These are phyloP conservation scores for Canavalia ensiformis DNA, from an alignment of 306 rosid species.

Conservation along the genomic window DNA sequence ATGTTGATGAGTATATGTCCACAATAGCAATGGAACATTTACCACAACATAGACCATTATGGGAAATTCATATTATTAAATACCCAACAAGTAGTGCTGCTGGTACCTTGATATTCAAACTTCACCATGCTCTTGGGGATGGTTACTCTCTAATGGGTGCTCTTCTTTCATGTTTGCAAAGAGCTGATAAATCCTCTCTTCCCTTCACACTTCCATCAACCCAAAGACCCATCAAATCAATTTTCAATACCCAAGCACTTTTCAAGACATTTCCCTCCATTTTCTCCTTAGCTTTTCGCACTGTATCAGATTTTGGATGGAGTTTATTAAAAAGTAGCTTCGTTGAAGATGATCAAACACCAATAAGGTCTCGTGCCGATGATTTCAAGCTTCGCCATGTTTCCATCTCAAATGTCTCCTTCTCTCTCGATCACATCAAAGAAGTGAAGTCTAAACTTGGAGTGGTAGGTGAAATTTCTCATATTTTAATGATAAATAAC, in stretches of 20 bases:
- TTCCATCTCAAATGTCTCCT: conserved; percentile 47
- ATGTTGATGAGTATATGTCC: conserved; percentile 58
- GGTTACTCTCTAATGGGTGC: conserved; percentile 70
- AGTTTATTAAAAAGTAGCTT: conserved; percentile 51
- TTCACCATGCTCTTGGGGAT: conserved; percentile 75
- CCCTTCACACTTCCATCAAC: conserved; percentile 65
- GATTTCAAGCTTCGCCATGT: conserved; percentile 45
- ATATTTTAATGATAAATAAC: neutral
- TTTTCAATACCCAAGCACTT: neutral
- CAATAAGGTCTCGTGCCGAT: conserved; percentile 57
- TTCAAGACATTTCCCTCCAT: conserved; percentile 33
- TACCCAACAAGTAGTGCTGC: conserved; percentile 62
- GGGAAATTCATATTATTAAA: conserved; percentile 64
- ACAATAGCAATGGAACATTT: conserved; percentile 46
- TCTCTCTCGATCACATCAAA: conserved; percentile 52
- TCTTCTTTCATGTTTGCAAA: conserved; percentile 65
- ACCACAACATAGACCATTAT: conserved; percentile 57
- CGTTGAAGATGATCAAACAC: conserved; percentile 60
- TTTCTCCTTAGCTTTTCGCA: conserved; percentile 25
- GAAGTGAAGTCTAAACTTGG: conserved; percentile 53
- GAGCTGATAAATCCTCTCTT: conserved; percentile 58
- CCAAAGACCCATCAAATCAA: neutral
- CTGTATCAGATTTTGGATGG: conserved; percentile 55
- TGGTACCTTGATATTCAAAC: conserved; percentile 55
- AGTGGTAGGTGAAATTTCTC: conserved; percentile 58